Evolutionary conservation across 192 early-diverging fungal genomes (phyloP), one percentile per base, ranked within the genome.

Genomic region (Blastocladiella britannica): DNA sequence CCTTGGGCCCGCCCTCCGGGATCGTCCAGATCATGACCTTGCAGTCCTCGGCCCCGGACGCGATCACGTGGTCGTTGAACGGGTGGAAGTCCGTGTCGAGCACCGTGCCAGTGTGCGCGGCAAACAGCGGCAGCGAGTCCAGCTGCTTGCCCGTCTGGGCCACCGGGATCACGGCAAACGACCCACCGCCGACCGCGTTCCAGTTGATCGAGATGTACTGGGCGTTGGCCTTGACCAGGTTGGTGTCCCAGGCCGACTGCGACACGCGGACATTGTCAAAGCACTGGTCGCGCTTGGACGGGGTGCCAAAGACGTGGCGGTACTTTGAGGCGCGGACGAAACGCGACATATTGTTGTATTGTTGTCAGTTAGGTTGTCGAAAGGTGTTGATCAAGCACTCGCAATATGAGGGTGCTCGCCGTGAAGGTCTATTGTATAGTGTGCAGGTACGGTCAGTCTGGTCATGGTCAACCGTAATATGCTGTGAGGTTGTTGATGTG

Each of bases 1-100:
- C 37, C 15, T 20, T 9, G n/a, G n/a, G 12, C 15, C 37, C 37
- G n/a, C 84, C 82, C 57, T 85, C 81, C 0, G 92, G 92, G 63
- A 99, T 88, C 12, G 69, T 80, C 90, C 93, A 99, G 51, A 97
- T 76, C 89, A 96, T 92, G 29, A 87, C 86, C 69, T 90, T 80
- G 66, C 74, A 78, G 66, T 84, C 86, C 63, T 90, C 86, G n/a
- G 80, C 71, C 53, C 72, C 79, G 8, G 84, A 86, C 25, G 95
- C 95, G 62, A 98, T 77, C 55, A 98, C 72, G 69, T 93, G 79
- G 67, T 98, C 95, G 60, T 97, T 95, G 72, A 95, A 98, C 26
- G 91, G 93, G 64, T 91, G 87, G 61, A 96, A 98, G 63, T 88
- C 88, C 22, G 93, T 98, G 69, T 98, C 95, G 55, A 98, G 73